Base-by-base conservation (phyloP, 2,329 filamentous ascomycete genomes). In the Cladosporium sp. region DNA sequence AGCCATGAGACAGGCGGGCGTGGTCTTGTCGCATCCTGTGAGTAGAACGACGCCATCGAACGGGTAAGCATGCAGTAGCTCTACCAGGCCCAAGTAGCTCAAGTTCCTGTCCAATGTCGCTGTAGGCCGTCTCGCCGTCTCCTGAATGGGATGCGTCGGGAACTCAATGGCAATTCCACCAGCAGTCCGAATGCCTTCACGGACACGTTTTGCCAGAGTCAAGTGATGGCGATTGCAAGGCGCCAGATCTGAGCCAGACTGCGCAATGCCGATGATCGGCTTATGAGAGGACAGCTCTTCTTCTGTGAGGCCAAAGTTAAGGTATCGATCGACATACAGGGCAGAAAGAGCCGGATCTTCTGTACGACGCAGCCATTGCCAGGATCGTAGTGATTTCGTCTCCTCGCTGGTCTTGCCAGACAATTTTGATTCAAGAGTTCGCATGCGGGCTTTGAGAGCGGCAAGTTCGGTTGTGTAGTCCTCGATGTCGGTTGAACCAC, bases 1-100 rank as follows among this genome's bases (percentile, higher is more conserved):
- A 2, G 68, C 68, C 68, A 70, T 70, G 2, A 70, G 62, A 58
- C 64, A 66, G 1, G 68, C 68, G 1, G 68, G 68, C 0, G 68
- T 70, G 3, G 68, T 70, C 57, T 70, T 70, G 51, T 69, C 68
- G 49, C 68, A 70, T 4, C 68, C 68, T 6, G 68, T 70, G 45
- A 69, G 49, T 0, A 70, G 57, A 0, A 70, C 68, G 0, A 70
- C 67, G 3, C 67, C 68, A 50, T 70, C 67, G 50, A 70, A 69
- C 0, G 67, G 68, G 43, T 70, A 70, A 11, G 63, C 67, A 49
- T 69, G 68, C 8, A 70, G 51, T 25, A 70, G 54, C 28, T 70
- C 68, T 8, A 70, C 68, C n/a, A 70, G 59, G 0, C 62, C 63
- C 20, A 70, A 40, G 55, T 69, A 70, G 37, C 61, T 65, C 38